These are phyloP conservation scores for Helotiales sp. DNA, from an alignment of 2,329 filamentous ascomycete species.

Conservation along the genomic window DNA sequence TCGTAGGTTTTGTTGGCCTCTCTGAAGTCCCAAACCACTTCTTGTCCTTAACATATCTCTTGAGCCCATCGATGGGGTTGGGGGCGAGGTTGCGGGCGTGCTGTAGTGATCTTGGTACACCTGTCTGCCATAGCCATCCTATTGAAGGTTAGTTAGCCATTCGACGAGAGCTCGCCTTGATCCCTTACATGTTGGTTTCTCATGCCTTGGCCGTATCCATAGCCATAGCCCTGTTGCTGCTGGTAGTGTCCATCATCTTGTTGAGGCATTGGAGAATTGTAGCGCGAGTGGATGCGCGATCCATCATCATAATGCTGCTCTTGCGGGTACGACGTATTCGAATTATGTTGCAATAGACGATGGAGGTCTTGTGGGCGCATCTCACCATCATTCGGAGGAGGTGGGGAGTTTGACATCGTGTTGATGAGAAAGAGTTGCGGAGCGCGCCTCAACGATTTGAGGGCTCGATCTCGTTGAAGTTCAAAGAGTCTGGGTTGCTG, in stretches of 20 bases:
- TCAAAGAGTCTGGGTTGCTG: constrained; percentile 12
- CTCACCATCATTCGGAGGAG: constrained; percentile 49
- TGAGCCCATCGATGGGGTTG: constrained; percentile 47
- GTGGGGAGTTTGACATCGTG: constrained; percentile 41
- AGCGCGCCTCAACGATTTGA: constrained; percentile 5
- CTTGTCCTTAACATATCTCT: constrained; percentile 39
- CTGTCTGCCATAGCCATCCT: constrained; percentile 33
- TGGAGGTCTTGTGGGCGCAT: constrained; percentile 50
- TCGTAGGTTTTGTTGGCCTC: constrained; percentile 35
- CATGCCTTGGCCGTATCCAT: constrained; percentile 37
- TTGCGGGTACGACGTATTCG: constrained; percentile 39
- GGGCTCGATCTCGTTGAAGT: neutral
- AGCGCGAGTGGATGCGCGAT: constrained; percentile 36
- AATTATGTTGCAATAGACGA: constrained; percentile 52
- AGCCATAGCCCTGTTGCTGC: constrained; percentile 35
- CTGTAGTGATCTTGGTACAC: constrained; percentile 49
- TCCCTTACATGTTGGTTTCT: constrained; percentile 39
- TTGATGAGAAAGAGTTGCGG: constrained; percentile 9
- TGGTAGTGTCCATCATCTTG: constrained; percentile 33
- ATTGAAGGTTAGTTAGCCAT: constrained; percentile 25
- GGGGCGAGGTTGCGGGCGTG: constrained; percentile 59
- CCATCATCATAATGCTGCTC: constrained; percentile 37
- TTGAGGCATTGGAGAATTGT: constrained; percentile 36
- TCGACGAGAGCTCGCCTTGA: neutral
- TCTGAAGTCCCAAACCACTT: constrained; percentile 36